Conservation (phyloP, 495 filamentous ascomycete species). For the Xylaria castorea region DNA sequence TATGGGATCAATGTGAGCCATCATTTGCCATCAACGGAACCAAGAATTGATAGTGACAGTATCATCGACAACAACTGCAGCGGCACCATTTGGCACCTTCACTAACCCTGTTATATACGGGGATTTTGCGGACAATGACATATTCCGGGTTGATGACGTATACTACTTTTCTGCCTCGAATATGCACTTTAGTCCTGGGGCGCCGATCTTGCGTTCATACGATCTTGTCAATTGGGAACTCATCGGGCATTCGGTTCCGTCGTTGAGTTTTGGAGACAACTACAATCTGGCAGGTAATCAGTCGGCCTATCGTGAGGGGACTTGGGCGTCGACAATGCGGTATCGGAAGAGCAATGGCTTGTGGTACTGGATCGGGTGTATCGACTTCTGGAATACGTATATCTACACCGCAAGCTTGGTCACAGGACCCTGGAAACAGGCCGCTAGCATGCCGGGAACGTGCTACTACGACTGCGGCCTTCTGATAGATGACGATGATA, state of each 20-base stretch:
- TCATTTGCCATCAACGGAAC: too few relatives aligned
- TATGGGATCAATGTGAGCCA: too few relatives aligned
- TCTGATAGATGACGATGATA: slow-evolving; percentile 63
- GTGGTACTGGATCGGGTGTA: slow-evolving; percentile 66
- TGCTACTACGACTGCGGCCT: slow-evolving; percentile 68
- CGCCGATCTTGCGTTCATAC: slow-evolving; percentile 62
- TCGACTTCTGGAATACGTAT: slow-evolving; percentile 53
- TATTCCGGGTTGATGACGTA: slow-evolving; percentile 36
- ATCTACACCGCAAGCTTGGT: slow-evolving; percentile 54
- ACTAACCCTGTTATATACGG: slow-evolving; percentile 40
- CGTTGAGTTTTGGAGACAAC: slow-evolving; percentile 50
- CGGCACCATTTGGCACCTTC: slow-evolving; percentile 26
- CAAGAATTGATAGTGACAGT: neutral
- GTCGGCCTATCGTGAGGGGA: slow-evolving; percentile 58
- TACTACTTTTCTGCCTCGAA: slow-evolving; percentile 63
- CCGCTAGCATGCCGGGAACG: slow-evolving; percentile 28
- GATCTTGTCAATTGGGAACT: slow-evolving; percentile 65
- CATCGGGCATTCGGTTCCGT: slow-evolving; percentile 60
- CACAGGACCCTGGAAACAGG: slow-evolving; percentile 35
- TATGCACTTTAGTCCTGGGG: slow-evolving; percentile 65
- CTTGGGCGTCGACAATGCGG: slow-evolving; percentile 61
- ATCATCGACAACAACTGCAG: neutral
- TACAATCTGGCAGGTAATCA: slow-evolving; percentile 53
- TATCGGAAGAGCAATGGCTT: slow-evolving; percentile 53
- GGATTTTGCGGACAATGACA: slow-evolving; percentile 42